A percentile compares a stretch with the other conserved stretches of the same genome.
These are phyloP conservation scores for Bombardia bombarda DNA, from an alignment of 495 filamentous ascomycete species.

Conservation along the genomic window DNA sequence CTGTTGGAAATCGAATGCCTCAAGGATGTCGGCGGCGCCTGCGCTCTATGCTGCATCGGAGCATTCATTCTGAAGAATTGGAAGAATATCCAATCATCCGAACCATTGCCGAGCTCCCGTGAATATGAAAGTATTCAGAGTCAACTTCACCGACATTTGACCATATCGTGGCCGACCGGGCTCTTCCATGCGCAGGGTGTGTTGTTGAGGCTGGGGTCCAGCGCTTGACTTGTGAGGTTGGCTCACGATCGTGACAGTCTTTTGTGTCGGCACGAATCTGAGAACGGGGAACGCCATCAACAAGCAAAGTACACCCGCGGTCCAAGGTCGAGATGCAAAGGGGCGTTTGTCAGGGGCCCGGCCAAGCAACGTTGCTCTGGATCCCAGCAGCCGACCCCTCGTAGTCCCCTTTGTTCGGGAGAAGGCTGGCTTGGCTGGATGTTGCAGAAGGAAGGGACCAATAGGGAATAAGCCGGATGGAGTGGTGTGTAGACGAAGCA, in stretches of 20 bases:
- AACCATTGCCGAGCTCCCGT: not conserved
- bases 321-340: too few species aligned
- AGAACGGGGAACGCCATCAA: not conserved
- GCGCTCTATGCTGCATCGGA: not conserved
- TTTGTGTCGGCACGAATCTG: not conserved
- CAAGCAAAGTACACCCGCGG: too few species aligned
- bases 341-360: too few species aligned
- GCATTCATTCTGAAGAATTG: too few species aligned
- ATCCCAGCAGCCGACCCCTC: too few species aligned
- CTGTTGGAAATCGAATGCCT: too few species aligned
- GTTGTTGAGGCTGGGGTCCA: not conserved
- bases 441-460: not conserved
- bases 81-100: not conserved
- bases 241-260: conserved; percentile 1
- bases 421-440: not conserved
- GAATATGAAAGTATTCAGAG: too few species aligned
- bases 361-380: too few species aligned
- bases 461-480: too few species aligned
- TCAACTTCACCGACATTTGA: conserved; percentile 7
- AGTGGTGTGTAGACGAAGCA: too few species aligned
- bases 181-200: not conserved
- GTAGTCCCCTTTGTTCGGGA: too few species aligned
- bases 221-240: not conserved
- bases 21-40: too few species aligned
- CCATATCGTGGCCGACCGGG: not conserved